phyloP scores from a whole-genome alignment of 371 early-diverging fungal species.

The Rhizomucor pusillus region DNA sequence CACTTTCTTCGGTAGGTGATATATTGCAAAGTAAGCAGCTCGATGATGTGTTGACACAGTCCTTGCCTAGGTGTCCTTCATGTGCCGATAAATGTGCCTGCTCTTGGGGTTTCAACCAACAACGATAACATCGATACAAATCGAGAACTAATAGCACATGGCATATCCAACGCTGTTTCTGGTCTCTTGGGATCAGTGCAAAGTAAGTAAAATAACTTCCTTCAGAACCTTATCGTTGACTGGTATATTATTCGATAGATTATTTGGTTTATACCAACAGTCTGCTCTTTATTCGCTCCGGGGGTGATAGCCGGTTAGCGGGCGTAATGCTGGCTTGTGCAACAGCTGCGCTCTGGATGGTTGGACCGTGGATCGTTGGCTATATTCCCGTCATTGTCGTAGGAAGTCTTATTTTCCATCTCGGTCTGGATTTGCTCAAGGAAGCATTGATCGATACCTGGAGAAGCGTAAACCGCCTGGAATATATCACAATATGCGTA shows the following conservation, averaged over 20 bases:
- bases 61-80: slow-evolving; percentile 72
- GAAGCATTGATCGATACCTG: slow-evolving; percentile 88
- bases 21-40: too few relatives aligned
- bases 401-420: slow-evolving; percentile 90
- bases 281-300: slow-evolving; percentile 86
- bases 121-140: slow-evolving; percentile 85
- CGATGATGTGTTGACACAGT: background rate
- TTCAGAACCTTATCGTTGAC: too few relatives aligned
- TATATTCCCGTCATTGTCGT: slow-evolving; percentile 94
- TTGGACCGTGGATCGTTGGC: slow-evolving; percentile 83
- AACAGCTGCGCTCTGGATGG: slow-evolving; percentile 77
- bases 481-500: slow-evolving; percentile 85
- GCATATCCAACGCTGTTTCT: slow-evolving; percentile 82
- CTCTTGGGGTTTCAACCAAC: slow-evolving; percentile 87
- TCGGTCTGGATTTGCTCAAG: slow-evolving; percentile 89
- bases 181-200: slow-evolving; percentile 81
- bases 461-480: slow-evolving; percentile 78
- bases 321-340: slow-evolving; percentile 81
- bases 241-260: slow-evolving; percentile 31
- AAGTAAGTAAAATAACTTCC: slow-evolving; percentile 43
- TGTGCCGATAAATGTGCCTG: slow-evolving; percentile 94
- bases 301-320: slow-evolving; percentile 86
- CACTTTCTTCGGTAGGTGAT: slow-evolving; percentile 81
- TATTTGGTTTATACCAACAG: slow-evolving; percentile 91
- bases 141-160: slow-evolving; percentile 94